phyloP scores from a whole-genome alignment of 805 yeast species.

The Metschnikowia hibisci region DNA sequence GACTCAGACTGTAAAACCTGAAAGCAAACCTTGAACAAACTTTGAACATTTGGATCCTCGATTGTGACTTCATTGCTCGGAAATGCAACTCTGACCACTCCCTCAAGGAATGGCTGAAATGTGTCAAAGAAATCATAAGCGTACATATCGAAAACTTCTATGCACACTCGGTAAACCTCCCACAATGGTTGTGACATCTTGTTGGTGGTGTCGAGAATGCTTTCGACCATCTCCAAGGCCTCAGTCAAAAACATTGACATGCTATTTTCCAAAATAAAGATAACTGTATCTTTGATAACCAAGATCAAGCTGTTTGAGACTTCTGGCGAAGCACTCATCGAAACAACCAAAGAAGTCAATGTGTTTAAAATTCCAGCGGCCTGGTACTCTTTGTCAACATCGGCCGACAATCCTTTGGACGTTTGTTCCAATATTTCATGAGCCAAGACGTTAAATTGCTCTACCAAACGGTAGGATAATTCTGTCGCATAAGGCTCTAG shows the following conservation, averaged over 20 bases:
- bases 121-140: constrained; percentile 57
- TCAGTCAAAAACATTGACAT: constrained; percentile 37
- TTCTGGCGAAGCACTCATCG: constrained; percentile 39
- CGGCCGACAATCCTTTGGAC: constrained; percentile 9
- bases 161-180: constrained; percentile 46
- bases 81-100: constrained; percentile 51
- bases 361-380: constrained; percentile 42
- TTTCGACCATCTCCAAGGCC: constrained; percentile 46
- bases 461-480: constrained; percentile 53
- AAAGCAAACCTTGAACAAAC: constrained; percentile 35
- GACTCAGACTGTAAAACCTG: constrained; percentile 29
- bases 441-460: constrained; percentile 70
- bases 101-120: constrained; percentile 55
- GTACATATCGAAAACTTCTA: constrained; percentile 55
- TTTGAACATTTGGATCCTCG: constrained; percentile 38
- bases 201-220: constrained; percentile 51
- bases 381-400: constrained; percentile 40
- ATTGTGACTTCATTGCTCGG: constrained; percentile 27
- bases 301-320: constrained; percentile 34
- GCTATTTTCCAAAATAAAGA: constrained; percentile 36
- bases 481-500: constrained; percentile 52
- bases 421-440: constrained; percentile 45
- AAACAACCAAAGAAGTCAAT: constrained; percentile 39
- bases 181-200: constrained; percentile 50
- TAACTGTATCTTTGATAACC: constrained; percentile 31